Conservation (phyloP, 2,329 filamentous ascomycete species). For the Aspergillus carbonarius region DNA sequence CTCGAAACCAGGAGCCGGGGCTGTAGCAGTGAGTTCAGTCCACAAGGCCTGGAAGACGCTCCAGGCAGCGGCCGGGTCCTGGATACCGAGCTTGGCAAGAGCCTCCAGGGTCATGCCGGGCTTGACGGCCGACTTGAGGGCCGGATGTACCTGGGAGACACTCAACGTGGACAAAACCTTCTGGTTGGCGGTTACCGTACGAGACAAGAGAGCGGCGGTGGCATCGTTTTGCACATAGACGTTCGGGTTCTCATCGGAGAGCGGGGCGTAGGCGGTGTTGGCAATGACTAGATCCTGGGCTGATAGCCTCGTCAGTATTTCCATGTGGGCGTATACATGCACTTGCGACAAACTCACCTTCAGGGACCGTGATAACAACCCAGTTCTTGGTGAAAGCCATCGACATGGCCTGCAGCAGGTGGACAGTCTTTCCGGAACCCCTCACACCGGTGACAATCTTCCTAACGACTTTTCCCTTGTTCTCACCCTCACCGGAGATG, state of each 20-base stretch:
- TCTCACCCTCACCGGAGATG: constrained; percentile 45
- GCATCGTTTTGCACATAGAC: constrained; percentile 78
- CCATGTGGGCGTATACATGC: background rate
- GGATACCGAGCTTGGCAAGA: constrained; percentile 66
- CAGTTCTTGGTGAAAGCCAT: constrained; percentile 80
- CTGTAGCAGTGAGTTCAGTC: constrained; percentile 67
- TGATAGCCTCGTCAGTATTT: constrained; percentile 36
- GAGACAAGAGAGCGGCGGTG: constrained; percentile 69
- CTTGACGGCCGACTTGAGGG: constrained; percentile 60
- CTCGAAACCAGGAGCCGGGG: constrained; percentile 44
- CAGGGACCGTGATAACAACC: constrained; percentile 85
- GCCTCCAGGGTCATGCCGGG: constrained; percentile 62
- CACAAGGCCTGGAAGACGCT: constrained; percentile 77
- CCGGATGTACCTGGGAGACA: constrained; percentile 55
- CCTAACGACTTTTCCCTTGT: constrained; percentile 45
- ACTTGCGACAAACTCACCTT: constrained; percentile 59
- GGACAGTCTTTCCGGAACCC: constrained; percentile 80
- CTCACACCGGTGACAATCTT: constrained; percentile 71
- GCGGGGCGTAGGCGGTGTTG: constrained; percentile 74
- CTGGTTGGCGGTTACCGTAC: constrained; percentile 71
- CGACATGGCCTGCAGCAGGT: constrained; percentile 79
- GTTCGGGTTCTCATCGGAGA: constrained; percentile 54
- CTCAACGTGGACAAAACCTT: constrained; percentile 57
- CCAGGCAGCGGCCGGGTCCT: constrained; percentile 77
- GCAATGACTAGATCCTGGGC: constrained; percentile 79